Evolutionary conservation across 805 yeast genomes (phyloP), one percentile per base, ranked within the genome.

Genomic region (Starmerella stigmatis): DNA sequence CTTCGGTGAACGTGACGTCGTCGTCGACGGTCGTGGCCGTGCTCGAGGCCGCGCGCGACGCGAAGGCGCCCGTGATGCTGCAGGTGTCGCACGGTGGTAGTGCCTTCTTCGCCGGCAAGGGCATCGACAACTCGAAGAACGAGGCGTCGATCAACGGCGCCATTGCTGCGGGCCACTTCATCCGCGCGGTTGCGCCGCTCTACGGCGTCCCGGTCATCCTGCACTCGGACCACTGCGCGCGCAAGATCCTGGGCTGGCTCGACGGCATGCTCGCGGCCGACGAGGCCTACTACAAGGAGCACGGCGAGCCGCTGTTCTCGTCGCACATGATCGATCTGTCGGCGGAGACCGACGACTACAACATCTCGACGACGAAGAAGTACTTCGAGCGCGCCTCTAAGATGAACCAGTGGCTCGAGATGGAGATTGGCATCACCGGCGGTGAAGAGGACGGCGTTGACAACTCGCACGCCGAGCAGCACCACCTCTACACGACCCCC

Each of bases 371-470:
- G 56, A 88, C 96, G 77, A 94, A 71, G 70, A 81, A 85, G 73
- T 92, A 92, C 79, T 89, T 92, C 74, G 75, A 74, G 69, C 85
- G 94, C 73, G 86, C 85, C 79, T 72, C 94, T 68, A 86, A 83
- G 73, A 75, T 89, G 78, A 75, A 78, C 73, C 97, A 89, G 75
- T 92, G 92, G 92, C 79, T 92, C 67, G 98, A 92, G 78, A 92
- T 92, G 98, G 98, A 92, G 77, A 92, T 92, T 67, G 98, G 98
- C 79, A 92, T 92, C 79, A 92, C 98, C 68, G 98, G 98, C 74
- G 98, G 98, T 81, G 98, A 92, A 76, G 98, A 92, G 74, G 98
- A 92, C 67, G 98, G 98, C 80, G 98, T 92, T 64, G 92, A 92
- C 81, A 92, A 92, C 79, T 94, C 89, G 71, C 75, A 78, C 68